A percentile compares a stretch with the other conserved stretches of the same genome.
Evolutionary conservation across 257 asterid genomes (phyloP).

Genomic region (Nyctanthes arbortristis): DNA sequence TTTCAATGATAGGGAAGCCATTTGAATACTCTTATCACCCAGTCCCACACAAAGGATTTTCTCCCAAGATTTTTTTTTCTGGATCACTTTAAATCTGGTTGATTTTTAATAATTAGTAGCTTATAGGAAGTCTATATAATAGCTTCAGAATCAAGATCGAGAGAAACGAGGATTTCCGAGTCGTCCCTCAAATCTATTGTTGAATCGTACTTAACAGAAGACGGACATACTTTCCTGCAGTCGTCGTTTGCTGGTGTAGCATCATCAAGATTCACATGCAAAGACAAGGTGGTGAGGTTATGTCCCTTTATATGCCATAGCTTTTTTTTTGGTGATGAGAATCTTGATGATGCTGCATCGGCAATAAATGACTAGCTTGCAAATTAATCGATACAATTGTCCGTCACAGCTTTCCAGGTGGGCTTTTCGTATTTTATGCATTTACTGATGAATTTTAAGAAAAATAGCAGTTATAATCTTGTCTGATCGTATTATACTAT

Average conservation of each 20-base stretch:
- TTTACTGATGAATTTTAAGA: too few relatives aligned
- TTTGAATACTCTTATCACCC: too few relatives aligned
- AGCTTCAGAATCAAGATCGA: background rate
- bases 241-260: slow-evolving; percentile 55
- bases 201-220: background rate
- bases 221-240: slow-evolving; percentile 6
- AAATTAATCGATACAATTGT: too few relatives aligned
- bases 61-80: background rate
- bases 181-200: background rate
- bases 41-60: background rate
- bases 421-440: too few relatives aligned
- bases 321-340: slow-evolving; percentile 47
- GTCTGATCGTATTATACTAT: too few relatives aligned
- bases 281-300: slow-evolving; percentile 1
- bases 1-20: too few relatives aligned
- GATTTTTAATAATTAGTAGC: too few relatives aligned
- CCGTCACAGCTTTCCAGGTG: too few relatives aligned
- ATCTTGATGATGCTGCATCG: too few relatives aligned
- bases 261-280: slow-evolving; percentile 58
- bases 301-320: slow-evolving; percentile 11
- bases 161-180: background rate
- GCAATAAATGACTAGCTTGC: too few relatives aligned
- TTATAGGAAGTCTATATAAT: slow-evolving; percentile 25
- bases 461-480: too few relatives aligned
- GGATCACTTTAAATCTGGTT: slow-evolving; percentile 17